Evolutionary conservation across 2,329 filamentous ascomycete genomes (phyloP).

Genomic region (Bipolaris zeicola): DNA sequence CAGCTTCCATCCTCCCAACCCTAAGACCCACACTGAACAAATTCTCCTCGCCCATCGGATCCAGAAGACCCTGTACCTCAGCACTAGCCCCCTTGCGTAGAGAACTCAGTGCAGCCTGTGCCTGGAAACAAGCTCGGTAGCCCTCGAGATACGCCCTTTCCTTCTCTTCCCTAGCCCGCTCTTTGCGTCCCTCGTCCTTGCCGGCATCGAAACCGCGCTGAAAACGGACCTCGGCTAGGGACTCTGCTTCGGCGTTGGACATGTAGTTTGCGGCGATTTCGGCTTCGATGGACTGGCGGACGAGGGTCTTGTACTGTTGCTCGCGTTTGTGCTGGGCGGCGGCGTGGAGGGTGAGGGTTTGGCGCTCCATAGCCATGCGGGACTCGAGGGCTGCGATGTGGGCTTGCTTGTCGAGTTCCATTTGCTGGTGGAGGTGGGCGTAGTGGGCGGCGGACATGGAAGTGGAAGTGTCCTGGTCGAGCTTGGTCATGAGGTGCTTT

Average conservation of each 20-base stretch:
- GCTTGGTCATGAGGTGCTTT: conserved; percentile 20
- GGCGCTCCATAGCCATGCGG: conserved; percentile 7
- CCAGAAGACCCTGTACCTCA: conserved; percentile 27
- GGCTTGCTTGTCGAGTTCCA: conserved; percentile 9
- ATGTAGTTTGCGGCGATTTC: conserved; percentile 6
- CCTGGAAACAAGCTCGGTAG: conserved; percentile 21
- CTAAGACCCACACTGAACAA: conserved; percentile 18
- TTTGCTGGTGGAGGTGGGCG: conserved; percentile 10
- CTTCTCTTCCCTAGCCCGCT: not conserved
- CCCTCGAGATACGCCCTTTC: conserved; percentile 25
- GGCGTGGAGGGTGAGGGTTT: conserved; percentile 21
- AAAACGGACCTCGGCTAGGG: conserved; percentile 15
- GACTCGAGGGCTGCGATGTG: conserved; percentile 6
- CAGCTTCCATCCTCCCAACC: conserved; percentile 5
- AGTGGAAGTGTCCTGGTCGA: conserved; percentile 16
- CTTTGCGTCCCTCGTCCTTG: conserved; percentile 5
- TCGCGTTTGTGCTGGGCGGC: conserved; percentile 25
- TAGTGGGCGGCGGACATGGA: conserved; percentile 16
- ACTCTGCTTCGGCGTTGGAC: not conserved
- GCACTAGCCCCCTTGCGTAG: conserved; percentile 27
- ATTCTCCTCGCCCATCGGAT: conserved; percentile 25
- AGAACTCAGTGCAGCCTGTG: conserved; percentile 14
- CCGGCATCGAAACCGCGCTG: conserved; percentile 16
- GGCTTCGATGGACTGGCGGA: conserved; percentile 11
- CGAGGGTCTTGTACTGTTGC: conserved; percentile 21